phyloP scores from a whole-genome alignment of 176 grass and related monocot genomes.

The Avena insularis region DNA sequence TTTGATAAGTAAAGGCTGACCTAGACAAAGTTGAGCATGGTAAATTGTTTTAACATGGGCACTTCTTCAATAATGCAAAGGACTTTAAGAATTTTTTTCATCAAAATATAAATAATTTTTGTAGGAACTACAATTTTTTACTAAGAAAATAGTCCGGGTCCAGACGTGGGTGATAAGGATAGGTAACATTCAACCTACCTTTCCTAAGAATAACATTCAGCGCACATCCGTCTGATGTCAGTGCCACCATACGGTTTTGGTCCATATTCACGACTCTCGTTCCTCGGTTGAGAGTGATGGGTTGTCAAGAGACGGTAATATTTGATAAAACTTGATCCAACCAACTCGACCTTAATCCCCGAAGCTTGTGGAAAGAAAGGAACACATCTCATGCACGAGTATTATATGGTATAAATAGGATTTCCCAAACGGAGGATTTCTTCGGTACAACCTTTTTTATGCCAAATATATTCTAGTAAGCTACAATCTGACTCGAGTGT shows the following conservation, averaged over 20 bases:
- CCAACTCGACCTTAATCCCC: not conserved
- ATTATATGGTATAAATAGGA: not conserved
- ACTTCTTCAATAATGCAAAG: not conserved
- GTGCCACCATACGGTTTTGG: not conserved
- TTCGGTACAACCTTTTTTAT: not conserved
- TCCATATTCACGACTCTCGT: not conserved
- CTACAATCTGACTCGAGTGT: not conserved
- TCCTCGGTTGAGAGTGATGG: not conserved
- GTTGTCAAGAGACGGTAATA: not conserved
- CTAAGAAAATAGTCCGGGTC: no score
- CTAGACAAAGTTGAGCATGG: not conserved
- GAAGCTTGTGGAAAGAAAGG: not conserved
- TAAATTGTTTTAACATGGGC: not conserved
- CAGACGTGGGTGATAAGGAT: no score
- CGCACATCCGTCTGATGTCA: not conserved
- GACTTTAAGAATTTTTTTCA: not conserved
- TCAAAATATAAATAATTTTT: not conserved
- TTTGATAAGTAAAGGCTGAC: not conserved
- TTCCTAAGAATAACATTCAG: not conserved
- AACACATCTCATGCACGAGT: not conserved
- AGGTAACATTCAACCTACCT: no score
- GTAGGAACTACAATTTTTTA: not conserved
- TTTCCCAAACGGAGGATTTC: not conserved
- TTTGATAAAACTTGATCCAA: not conserved
- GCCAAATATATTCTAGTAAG: not conserved